These are phyloP conservation scores for Ehretia macrophylla DNA, from an alignment of 257 asterid genomes.

Conservation along the genomic window DNA sequence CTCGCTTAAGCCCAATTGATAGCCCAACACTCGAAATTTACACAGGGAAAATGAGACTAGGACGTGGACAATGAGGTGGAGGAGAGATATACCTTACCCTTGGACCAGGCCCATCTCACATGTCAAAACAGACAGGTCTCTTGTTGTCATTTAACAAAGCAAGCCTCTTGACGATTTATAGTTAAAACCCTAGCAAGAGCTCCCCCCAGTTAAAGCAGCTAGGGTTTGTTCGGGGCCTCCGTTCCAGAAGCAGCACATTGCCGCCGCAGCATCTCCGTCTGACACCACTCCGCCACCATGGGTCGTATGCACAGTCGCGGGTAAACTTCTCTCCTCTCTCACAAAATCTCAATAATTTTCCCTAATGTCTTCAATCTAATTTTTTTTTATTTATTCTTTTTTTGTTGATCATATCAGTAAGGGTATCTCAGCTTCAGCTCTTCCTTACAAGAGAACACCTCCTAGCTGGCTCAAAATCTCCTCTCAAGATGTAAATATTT, in stretches of 20 bases:
- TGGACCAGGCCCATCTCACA: too few relatives aligned
- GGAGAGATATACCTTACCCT: too few relatives aligned
- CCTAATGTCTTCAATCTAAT: background rate
- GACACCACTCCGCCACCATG: constrained; percentile 43
- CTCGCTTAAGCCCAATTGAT: too few relatives aligned
- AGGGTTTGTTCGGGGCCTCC: background rate
- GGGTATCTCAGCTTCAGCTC: constrained; percentile 87
- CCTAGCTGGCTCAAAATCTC: constrained; percentile 84
- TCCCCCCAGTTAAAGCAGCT: background rate
- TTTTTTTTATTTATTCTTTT: background rate
- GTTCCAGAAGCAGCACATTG: constrained; percentile 6
- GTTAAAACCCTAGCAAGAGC: background rate
- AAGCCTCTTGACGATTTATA: background rate
- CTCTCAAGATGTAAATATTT: constrained; percentile 44
- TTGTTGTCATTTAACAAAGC: background rate
- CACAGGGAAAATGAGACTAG: too few relatives aligned
- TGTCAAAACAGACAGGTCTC: background rate
- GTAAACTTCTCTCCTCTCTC: constrained; percentile 15
- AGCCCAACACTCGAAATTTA: too few relatives aligned
- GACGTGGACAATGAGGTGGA: too few relatives aligned
- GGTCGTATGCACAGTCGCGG: constrained; percentile 96
- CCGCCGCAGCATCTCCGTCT: constrained; percentile 15
- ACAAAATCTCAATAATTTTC: too few relatives aligned
- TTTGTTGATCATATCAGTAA: constrained; percentile 38
- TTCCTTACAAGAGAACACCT: constrained; percentile 80